Conservation (phyloP, 495 filamentous ascomycete species). For the Evansstolkia leycettana region DNA sequence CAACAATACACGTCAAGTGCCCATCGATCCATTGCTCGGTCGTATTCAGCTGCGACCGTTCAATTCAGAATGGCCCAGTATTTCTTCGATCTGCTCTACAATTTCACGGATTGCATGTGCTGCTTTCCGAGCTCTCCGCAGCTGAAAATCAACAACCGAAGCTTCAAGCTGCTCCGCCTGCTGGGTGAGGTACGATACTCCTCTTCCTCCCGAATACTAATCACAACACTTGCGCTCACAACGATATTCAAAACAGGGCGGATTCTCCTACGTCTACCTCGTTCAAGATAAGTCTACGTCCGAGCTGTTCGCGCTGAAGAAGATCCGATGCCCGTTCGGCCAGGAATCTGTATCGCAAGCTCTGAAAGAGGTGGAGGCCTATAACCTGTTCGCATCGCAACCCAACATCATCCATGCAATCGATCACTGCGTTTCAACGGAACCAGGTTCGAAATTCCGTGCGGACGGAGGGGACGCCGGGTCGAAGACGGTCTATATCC, state of each 20-base stretch:
- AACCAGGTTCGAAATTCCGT: slow-evolving; percentile 47
- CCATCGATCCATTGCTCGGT: no score
- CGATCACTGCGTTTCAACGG: slow-evolving; percentile 63
- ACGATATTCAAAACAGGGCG: slow-evolving; percentile 45
- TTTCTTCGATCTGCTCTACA: slow-evolving; percentile 79
- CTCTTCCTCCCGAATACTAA: background rate
- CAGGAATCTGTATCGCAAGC: slow-evolving; percentile 89
- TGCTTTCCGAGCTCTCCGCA: slow-evolving; percentile 91
- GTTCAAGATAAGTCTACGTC: slow-evolving; percentile 78
- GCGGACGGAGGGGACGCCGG: slow-evolving; percentile 42
- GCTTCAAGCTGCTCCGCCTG: slow-evolving; percentile 87
- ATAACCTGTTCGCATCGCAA: slow-evolving; percentile 72
- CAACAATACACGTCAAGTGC: no score
- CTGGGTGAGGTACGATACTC: slow-evolving; percentile 60
- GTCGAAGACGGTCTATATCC: slow-evolving; percentile 89
- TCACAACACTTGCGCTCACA: slow-evolving; percentile 4
- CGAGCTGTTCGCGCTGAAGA: slow-evolving; percentile 87
- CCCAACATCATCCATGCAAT: slow-evolving; percentile 82
- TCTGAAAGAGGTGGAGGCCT: slow-evolving; percentile 93
- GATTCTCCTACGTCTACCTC: slow-evolving; percentile 97
- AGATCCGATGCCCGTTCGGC: slow-evolving; percentile 95
- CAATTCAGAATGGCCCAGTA: slow-evolving; percentile 59
- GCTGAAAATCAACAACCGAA: slow-evolving; percentile 86
- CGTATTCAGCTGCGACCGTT: background rate
- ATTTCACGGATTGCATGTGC: slow-evolving; percentile 83